Percentiles rank a stretch among this genome's conserved stretches.
phyloP scores from a whole-genome alignment of 2,329 filamentous ascomycete species.

The Ophiostoma sp. region DNA sequence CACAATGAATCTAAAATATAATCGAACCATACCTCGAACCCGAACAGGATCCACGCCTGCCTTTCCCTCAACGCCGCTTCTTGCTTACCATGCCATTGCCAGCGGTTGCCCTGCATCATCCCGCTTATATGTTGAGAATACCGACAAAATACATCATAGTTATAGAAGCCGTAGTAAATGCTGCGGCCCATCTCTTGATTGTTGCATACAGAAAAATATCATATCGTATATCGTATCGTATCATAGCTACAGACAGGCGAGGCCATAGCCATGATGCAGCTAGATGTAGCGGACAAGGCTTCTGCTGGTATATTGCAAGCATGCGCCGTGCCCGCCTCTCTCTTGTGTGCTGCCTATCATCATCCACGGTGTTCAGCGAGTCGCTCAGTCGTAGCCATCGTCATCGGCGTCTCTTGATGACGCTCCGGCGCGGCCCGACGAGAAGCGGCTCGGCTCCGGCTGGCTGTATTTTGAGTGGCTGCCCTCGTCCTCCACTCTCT shows the following conservation, averaged over 20 bases:
- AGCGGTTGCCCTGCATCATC: background rate
- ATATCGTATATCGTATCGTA: background rate
- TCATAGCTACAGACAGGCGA: background rate
- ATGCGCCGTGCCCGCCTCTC: background rate
- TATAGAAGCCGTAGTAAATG: too few species aligned
- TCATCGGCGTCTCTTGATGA: conserved; percentile 21
- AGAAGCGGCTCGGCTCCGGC: conserved; percentile 14
- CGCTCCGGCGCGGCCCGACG: conserved; percentile 13
- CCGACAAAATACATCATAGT: too few species aligned
- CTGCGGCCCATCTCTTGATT: too few species aligned
- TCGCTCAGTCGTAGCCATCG: conserved; percentile 42
- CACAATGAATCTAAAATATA: background rate
- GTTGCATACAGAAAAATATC: background rate
- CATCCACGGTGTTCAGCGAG: background rate
- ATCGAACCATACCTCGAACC: background rate
- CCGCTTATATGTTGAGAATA: background rate
- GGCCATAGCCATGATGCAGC: background rate
- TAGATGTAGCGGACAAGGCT: background rate
- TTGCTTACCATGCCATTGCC: background rate
- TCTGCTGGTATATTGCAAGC: background rate
- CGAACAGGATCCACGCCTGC: background rate
- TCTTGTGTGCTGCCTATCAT: background rate
- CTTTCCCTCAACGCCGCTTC: background rate
- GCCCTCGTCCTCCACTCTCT: conserved; percentile 31
- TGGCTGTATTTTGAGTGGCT: conserved; percentile 12